These are phyloP conservation scores for Chaetomium fimeti DNA, from an alignment of 495 filamentous ascomycete species.

Conservation along the genomic window DNA sequence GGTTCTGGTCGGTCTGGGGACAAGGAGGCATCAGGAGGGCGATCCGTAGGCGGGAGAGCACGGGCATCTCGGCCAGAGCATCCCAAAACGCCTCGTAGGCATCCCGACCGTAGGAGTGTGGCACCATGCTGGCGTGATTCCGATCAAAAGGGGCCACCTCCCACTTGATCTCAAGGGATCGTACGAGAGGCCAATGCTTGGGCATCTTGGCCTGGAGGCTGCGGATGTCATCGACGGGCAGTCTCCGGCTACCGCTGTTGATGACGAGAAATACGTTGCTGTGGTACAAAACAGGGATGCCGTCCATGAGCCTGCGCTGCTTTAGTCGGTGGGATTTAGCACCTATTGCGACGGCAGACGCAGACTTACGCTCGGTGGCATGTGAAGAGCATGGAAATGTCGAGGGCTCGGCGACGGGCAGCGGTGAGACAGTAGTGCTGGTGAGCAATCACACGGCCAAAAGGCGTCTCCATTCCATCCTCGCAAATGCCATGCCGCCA, in stretches of 20 bases:
- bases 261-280: constrained; percentile 23
- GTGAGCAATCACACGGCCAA: constrained; percentile 3
- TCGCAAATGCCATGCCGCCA: constrained; percentile 24
- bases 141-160: constrained; percentile 17
- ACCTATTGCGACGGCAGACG: neutral
- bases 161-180: constrained; percentile 24
- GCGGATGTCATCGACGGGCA: constrained; percentile 19
- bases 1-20: neutral
- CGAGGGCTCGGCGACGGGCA: constrained; percentile 13
- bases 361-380: constrained; percentile 22
- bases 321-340: neutral
- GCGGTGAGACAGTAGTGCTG: constrained; percentile 18
- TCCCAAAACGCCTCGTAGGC: constrained; percentile 25
- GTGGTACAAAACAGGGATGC: constrained; percentile 21
- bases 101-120: constrained; percentile 18
- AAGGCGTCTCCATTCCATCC: neutral
- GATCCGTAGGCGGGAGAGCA: constrained; percentile 15
- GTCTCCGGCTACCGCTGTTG: constrained; percentile 13
- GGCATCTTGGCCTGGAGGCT: constrained; percentile 24
- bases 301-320: constrained; percentile 14
- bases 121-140: constrained; percentile 20
- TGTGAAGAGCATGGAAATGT: constrained; percentile 19
- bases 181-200: constrained; percentile 20
- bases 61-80: constrained; percentile 23
- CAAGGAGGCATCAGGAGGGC: constrained; percentile 15